Conservation (phyloP, 1,139 yeast genomes). For the Geotrichum klebahnii region DNA sequence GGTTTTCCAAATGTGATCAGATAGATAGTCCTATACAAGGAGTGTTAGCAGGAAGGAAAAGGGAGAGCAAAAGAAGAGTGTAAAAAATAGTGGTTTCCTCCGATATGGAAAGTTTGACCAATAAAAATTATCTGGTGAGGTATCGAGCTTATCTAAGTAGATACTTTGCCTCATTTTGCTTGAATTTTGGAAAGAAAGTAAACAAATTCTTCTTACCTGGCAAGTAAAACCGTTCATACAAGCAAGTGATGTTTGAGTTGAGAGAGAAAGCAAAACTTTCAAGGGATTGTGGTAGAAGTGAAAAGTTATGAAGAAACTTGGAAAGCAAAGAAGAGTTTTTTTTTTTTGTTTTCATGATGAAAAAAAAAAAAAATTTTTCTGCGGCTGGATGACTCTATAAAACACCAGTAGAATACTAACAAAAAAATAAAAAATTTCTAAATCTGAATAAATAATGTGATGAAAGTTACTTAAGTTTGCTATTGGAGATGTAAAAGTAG, state of each 20-base stretch:
- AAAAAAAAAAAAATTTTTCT: too few species aligned
- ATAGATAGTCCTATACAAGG: conserved; percentile 15
- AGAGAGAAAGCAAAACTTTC: neutral
- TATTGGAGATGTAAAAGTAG: too few species aligned
- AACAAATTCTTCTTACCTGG: neutral
- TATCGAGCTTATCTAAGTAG: neutral
- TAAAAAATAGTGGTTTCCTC: neutral
- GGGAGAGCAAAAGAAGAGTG: neutral
- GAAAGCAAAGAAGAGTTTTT: neutral
- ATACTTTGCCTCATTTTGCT: neutral
- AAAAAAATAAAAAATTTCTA: too few species aligned
- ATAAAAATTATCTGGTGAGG: neutral
- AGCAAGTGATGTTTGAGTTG: neutral
- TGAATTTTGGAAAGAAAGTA: too few species aligned
- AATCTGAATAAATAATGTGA: too few species aligned
- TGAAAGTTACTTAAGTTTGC: too few species aligned
- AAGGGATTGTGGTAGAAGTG: neutral
- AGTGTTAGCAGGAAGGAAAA: neutral
- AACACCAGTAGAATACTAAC: too few species aligned
- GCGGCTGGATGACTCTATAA: too few species aligned
- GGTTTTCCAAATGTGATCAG: conserved; percentile 22
- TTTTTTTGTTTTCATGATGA: too few species aligned
- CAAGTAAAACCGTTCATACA: conserved; percentile 19
- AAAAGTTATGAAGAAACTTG: neutral
- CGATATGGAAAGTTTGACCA: neutral